Evolutionary conservation across 2,329 filamentous ascomycete species (phyloP).

Genomic region (Fragosphaeria purpurea): DNA sequence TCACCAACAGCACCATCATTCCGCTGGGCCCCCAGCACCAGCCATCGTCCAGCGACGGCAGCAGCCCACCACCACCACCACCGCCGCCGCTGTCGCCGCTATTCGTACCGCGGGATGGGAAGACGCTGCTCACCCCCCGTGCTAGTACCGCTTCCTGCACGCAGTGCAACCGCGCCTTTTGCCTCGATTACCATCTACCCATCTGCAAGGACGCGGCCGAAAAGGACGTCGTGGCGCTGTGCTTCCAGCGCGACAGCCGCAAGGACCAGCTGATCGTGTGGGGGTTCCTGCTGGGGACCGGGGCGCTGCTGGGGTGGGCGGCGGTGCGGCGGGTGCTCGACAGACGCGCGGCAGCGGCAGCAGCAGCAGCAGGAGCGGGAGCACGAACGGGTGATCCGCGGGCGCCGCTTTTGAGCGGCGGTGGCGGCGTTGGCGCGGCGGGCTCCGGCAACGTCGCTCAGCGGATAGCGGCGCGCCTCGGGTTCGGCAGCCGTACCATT

Average conservation of each 20-base stretch:
- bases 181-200: slow-evolving; percentile 48
- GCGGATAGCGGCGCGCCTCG: background rate
- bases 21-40: slow-evolving; percentile 39
- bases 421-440: background rate
- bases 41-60: slow-evolving; percentile 15
- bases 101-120: slow-evolving; percentile 3
- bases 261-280: slow-evolving; percentile 60
- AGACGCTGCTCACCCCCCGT: slow-evolving; percentile 15
- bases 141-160: slow-evolving; percentile 40
- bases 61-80: slow-evolving; percentile 14
- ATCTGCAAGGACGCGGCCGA: slow-evolving; percentile 54
- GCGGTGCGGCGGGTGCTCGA: slow-evolving; percentile 40
- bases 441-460: background rate
- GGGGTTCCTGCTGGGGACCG: slow-evolving; percentile 50
- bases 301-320: slow-evolving; percentile 51
- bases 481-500: background rate
- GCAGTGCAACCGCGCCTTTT: slow-evolving; percentile 56
- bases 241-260: slow-evolving; percentile 57
- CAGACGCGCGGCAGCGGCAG: slow-evolving; percentile 20
- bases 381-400: background rate
- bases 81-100: slow-evolving; percentile 16
- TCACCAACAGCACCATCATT: slow-evolving; percentile 60
- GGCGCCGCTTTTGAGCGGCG: slow-evolving; percentile 7
- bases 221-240: slow-evolving; percentile 51
- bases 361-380: background rate